Conservation (phyloP, 2,329 filamentous ascomycete genomes). For the Beauveria rudraprayagi region DNA sequence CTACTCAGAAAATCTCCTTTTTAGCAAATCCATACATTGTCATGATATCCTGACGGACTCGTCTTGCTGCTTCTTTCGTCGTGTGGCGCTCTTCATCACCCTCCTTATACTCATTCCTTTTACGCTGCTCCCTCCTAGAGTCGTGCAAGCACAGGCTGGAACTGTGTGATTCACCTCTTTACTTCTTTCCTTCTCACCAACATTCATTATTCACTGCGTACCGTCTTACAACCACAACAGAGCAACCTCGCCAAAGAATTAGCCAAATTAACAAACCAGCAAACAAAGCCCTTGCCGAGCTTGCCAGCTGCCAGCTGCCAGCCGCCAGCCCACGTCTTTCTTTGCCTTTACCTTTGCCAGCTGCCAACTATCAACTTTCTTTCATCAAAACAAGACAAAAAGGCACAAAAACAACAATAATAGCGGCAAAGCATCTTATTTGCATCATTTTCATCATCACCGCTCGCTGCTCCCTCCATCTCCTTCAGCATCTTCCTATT, state of each 20-base stretch:
- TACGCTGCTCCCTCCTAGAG: background rate
- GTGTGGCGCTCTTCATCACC: background rate
- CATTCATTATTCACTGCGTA: background rate
- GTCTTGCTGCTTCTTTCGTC: background rate
- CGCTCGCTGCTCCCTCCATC: no score
- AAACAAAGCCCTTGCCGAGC: background rate
- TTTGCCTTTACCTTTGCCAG: background rate
- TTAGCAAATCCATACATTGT: background rate
- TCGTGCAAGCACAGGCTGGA: constrained; percentile 10
- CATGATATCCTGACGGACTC: background rate
- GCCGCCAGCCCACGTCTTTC: background rate
- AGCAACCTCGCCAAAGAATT: background rate
- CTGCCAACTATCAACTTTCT: background rate
- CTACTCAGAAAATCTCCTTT: background rate
- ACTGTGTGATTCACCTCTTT: constrained; percentile 8
- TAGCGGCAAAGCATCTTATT: background rate
- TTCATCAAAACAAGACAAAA: background rate
- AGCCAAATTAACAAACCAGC: background rate
- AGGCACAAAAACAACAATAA: constrained; percentile 1
- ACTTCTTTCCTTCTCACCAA: background rate
- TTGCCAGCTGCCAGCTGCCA: background rate
- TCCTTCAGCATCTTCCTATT: background rate
- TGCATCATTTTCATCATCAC: background rate
- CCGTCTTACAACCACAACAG: background rate
- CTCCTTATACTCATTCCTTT: background rate